A percentile compares a stretch with the other conserved stretches of the same genome.
Conservation (phyloP, 1,284 basidiomycete genomes). For the Sanghuangporus baumii region DNA sequence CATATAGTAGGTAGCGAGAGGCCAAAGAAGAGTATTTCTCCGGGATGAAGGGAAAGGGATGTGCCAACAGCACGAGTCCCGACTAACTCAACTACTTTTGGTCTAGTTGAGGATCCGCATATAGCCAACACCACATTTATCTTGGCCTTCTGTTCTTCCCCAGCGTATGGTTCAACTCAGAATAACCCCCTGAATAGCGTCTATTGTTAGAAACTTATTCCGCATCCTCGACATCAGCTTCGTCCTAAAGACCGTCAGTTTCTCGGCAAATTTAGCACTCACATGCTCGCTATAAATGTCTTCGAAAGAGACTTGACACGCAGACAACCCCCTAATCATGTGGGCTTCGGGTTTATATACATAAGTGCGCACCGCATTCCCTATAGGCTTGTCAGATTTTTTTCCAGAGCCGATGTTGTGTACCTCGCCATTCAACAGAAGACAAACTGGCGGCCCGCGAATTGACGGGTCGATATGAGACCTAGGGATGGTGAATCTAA, state of each 20-base stretch:
- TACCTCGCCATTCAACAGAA: neutral
- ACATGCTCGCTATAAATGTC: neutral
- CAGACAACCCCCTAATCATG: slow-evolving; percentile 16
- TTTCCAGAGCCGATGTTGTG: neutral
- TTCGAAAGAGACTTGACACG: neutral
- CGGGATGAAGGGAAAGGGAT: neutral
- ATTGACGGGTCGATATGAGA: too few species aligned
- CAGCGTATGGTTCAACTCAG: neutral
- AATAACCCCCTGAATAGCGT: neutral
- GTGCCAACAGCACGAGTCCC: neutral
- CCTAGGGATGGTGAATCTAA: too few species aligned
- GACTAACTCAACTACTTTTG: too few species aligned
- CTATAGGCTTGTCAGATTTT: neutral
- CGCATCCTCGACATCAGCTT: neutral
- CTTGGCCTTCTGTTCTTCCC: neutral
- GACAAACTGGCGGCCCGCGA: neutral
- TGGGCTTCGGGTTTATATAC: neutral
- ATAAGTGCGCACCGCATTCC: neutral
- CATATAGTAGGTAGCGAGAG: neutral
- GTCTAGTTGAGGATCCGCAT: neutral
- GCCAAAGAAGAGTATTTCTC: neutral
- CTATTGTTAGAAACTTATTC: neutral
- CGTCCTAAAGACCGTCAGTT: neutral
- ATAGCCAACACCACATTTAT: neutral
- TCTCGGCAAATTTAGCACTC: neutral